Percentiles rank a stretch among this genome's conserved stretches.
Evolutionary conservation across 805 yeast species (phyloP).

Genomic region (Ogataea zsoltii): DNA sequence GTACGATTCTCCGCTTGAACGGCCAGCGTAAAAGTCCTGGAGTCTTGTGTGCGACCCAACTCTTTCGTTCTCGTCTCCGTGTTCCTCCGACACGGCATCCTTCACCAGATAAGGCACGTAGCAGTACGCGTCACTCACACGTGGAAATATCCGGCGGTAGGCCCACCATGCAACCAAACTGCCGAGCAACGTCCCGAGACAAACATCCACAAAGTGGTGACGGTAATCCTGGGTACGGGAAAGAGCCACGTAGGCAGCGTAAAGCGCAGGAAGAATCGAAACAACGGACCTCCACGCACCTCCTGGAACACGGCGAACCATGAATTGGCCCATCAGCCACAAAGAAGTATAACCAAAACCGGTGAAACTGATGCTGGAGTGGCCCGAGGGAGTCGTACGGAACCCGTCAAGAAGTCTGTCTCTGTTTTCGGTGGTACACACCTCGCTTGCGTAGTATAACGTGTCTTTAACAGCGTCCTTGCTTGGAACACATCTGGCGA

Average conservation of each 20-base stretch:
- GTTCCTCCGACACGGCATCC: slow-evolving; percentile 16
- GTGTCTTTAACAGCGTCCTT: slow-evolving; percentile 55
- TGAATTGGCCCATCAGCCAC: slow-evolving; percentile 70
- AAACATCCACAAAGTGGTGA: slow-evolving; percentile 87
- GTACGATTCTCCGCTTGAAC: slow-evolving; percentile 11
- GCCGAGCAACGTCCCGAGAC: slow-evolving; percentile 74
- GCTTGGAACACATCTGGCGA: slow-evolving; percentile 79
- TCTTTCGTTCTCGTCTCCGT: slow-evolving; percentile 11
- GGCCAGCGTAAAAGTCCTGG: slow-evolving; percentile 9
- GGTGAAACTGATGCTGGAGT: slow-evolving; percentile 69
- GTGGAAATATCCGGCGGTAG: slow-evolving; percentile 56
- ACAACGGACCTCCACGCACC: slow-evolving; percentile 67
- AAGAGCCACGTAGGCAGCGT: slow-evolving; percentile 77
- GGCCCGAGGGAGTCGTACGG: slow-evolving; percentile 83
- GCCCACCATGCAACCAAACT: slow-evolving; percentile 55
- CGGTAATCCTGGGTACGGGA: slow-evolving; percentile 90
- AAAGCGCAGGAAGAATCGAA: slow-evolving; percentile 54
- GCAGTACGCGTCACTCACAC: slow-evolving; percentile 31
- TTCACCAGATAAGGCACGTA: slow-evolving; percentile 41
- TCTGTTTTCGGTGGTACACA: slow-evolving; percentile 55
- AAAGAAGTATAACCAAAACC: slow-evolving; percentile 63
- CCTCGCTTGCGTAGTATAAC: slow-evolving; percentile 60
- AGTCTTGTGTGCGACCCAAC: neutral
- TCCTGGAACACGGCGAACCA: slow-evolving; percentile 35
- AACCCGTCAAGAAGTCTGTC: slow-evolving; percentile 62